Evolutionary conservation across 2,329 filamentous ascomycete species (phyloP), one percentile per base, ranked within the genome.

Genomic region (Fusarium papillatum): DNA sequence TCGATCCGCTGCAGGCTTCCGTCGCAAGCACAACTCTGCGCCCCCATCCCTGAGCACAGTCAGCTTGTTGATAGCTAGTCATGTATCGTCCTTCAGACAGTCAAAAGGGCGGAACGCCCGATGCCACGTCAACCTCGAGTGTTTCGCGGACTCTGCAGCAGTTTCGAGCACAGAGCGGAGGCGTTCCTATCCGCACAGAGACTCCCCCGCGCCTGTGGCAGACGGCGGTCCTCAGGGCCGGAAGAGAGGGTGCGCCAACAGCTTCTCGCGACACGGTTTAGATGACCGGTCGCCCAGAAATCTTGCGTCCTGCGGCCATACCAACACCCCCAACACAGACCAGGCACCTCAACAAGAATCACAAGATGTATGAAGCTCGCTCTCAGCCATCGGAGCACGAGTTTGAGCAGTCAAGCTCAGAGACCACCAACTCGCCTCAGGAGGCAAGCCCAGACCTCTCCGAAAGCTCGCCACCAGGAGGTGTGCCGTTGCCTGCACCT

Each of bases 401-500:
- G 2, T 71, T 41, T 5, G 67, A 72, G 17, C 7, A 66, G 2
- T 48, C 57, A 9, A 60, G 66, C 14, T 22, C 46, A 2, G 68
- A 68, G 16, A 76, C 74, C 29, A 72, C 68, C 53, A 29, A 76
- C 68, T 22, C 74, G 39, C 34, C 53, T 29, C 38, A 34, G 26
- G 43, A 31, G 22, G n/a, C 26, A 16, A 66, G 16, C 36, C 41
- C 11, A 6, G 13, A 22, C 24, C 4, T 39, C 34, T 13, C 38
- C 5, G 14, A 46, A 6, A 64, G 60, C 11, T 38, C 48, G 2
- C 64, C 67, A 5, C 26, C 64, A 19, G 38, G 38, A 43, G 48
- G 48, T 3, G 71, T 65, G 17, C 78, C 75, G 6, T 66, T 71
- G 13, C 78, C 78, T 26, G 71, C 68, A n/a, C 76, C 76, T 0